phyloP scores from a whole-genome alignment of 2,329 filamentous ascomycete species.

The Coniella vitis region DNA sequence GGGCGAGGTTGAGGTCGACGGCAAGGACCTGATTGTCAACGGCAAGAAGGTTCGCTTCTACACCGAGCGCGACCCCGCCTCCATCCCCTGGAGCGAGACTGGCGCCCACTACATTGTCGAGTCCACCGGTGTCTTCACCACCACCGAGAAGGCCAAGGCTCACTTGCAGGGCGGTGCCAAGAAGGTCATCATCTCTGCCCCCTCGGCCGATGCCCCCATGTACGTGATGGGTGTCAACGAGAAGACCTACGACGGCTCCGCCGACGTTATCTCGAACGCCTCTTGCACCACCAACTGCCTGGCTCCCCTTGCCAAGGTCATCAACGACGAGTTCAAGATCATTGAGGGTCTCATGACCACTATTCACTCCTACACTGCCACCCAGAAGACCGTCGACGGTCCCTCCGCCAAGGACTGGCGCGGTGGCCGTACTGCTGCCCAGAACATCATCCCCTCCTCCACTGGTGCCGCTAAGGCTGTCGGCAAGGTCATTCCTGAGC shows the following conservation, averaged over 20 bases:
- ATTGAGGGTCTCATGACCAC: slow-evolving; percentile 99
- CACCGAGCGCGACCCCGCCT: slow-evolving; percentile 80
- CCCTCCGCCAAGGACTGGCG: slow-evolving; percentile 99
- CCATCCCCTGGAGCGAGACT: slow-evolving; percentile 84
- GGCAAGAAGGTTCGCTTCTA: slow-evolving; percentile 95
- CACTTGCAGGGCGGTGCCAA: slow-evolving; percentile 96
- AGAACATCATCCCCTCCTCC: slow-evolving; percentile 99
- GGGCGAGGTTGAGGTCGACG: slow-evolving; percentile 70
- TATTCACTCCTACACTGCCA: slow-evolving; percentile 98
- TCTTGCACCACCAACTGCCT: slow-evolving; percentile 99
- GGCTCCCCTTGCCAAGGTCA: slow-evolving; percentile 97
- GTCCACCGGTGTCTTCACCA: slow-evolving; percentile 99
- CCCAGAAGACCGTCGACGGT: slow-evolving; percentile 98
- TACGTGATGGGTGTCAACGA: slow-evolving; percentile 99
- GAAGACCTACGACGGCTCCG: slow-evolving; percentile 81
- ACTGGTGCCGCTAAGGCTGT: slow-evolving; percentile 99
- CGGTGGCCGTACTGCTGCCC: slow-evolving; percentile 95
- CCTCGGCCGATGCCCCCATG: slow-evolving; percentile 95
- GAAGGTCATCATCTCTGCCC: slow-evolving; percentile 93
- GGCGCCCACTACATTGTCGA: slow-evolving; percentile 93
- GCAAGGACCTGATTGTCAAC: slow-evolving; percentile 74
- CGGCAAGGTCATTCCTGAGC: slow-evolving; percentile 96
- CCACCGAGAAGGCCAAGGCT: slow-evolving; percentile 87
- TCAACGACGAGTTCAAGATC: slow-evolving; percentile 97
- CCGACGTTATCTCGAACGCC: slow-evolving; percentile 96